A percentile compares a stretch with the other conserved stretches of the same genome.
These are phyloP conservation scores for Yarrowia deformans DNA, from an alignment of 805 yeast species.

Conservation along the genomic window DNA sequence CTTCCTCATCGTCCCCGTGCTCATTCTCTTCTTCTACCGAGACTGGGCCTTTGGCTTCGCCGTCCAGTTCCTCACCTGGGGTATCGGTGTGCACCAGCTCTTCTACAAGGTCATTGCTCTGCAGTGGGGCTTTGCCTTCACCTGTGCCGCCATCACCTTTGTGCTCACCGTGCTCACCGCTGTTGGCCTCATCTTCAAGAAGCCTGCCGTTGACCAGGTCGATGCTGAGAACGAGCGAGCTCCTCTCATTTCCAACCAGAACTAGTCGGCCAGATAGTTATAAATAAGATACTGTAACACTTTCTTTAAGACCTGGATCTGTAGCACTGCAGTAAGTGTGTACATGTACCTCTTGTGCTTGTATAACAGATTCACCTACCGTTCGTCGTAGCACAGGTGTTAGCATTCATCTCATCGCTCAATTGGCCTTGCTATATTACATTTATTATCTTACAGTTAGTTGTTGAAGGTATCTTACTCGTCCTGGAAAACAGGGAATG, in stretches of 20 bases:
- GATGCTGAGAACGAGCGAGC: conserved; percentile 39
- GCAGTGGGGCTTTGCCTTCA: conserved; percentile 85
- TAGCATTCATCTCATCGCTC: too few relatives aligned
- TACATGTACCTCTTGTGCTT: too few relatives aligned
- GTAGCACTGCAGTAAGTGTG: too few relatives aligned
- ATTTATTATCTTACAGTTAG: conserved; percentile 25
- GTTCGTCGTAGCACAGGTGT: too few relatives aligned
- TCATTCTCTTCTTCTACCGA: conserved; percentile 63
- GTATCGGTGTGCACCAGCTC: conserved; percentile 74
- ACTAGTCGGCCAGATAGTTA: neutral
- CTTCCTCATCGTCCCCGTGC: conserved; percentile 68
- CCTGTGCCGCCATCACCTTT: conserved; percentile 65
- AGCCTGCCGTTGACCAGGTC: conserved; percentile 13
- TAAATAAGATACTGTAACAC: neutral
- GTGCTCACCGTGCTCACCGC: conserved; percentile 58
- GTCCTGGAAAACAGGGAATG: conserved; percentile 33
- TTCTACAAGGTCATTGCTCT: conserved; percentile 73
- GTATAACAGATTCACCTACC: neutral
- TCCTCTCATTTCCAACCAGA: conserved; percentile 26
- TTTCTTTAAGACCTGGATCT: neutral
- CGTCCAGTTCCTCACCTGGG: conserved; percentile 64
- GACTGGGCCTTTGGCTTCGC: conserved; percentile 77
- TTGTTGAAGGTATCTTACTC: conserved; percentile 1
- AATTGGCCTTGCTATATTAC: conserved; percentile 11
- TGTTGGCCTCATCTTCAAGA: conserved; percentile 39